These are phyloP conservation scores for Pistacia atlantica DNA, from an alignment of 345 rosid species.

Conservation along the genomic window DNA sequence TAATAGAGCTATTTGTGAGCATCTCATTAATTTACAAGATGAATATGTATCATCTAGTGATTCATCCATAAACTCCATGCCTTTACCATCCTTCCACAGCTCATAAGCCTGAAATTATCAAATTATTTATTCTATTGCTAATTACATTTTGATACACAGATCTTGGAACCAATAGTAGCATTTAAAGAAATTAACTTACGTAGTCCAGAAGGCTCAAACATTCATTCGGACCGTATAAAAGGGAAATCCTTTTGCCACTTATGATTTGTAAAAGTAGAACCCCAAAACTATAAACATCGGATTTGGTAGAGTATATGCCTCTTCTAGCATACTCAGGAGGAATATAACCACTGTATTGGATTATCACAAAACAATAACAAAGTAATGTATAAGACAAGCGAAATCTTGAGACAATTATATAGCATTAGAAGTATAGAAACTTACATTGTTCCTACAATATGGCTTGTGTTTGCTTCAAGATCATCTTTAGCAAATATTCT, in stretches of 20 bases:
- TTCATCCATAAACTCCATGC: no score
- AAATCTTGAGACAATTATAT: background rate
- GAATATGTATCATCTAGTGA: no score
- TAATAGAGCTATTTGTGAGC: no score
- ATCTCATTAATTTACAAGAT: no score
- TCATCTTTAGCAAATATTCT: slow-evolving; percentile 38
- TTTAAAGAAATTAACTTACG: background rate
- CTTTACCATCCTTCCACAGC: slow-evolving; percentile 17
- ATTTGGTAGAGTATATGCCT: no score
- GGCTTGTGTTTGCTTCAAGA: slow-evolving; percentile 28
- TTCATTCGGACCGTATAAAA: background rate
- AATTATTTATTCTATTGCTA: no score
- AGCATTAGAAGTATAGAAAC: background rate
- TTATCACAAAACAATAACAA: background rate
- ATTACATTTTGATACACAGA: background rate
- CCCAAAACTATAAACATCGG: no score
- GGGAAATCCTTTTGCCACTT: slow-evolving; percentile 19
- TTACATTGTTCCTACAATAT: slow-evolving; percentile 50
- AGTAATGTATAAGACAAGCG: background rate
- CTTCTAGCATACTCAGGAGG: no score
- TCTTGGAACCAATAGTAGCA: no score
- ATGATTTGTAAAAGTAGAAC: slow-evolving; percentile 8
- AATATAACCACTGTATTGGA: background rate
- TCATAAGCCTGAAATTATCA: slow-evolving; percentile 21
- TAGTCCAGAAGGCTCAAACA: background rate